Base-by-base conservation (phyloP, 163 green algal species). In the Scenedesmus sp. region DNA sequence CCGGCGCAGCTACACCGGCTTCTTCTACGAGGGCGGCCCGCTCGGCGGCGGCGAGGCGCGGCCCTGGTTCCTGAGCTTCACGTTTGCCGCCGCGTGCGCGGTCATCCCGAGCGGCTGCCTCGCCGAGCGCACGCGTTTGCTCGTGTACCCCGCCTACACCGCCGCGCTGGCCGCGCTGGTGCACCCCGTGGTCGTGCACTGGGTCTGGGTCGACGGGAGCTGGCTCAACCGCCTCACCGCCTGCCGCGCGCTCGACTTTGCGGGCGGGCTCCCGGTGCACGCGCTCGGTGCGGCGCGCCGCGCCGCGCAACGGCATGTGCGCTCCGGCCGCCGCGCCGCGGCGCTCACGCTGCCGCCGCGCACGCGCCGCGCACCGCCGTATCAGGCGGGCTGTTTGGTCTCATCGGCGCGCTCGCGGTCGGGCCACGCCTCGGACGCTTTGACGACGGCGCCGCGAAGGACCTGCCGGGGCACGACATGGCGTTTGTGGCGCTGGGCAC, bases 101-200 rank as follows among this genome's bases (percentile, higher is more conserved):
- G 87, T 87, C 72, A 92, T 94, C 64, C 85, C 89, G 28, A 81
- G 57, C 18, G 90, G 90, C 42, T 91, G 88, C 60, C 80, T 94
- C 1, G 90, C 90, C 7, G 90, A 94, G 73, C 77, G 90, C 20
- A 91, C 84, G 11, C 33, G 58, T 1, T 82, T 71, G 20, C 39
- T 65, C 29, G 71, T 79, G 42, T 79, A 79, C 42, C 71, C 71
- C 36, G 57, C 45, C 18, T 82, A 70, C 64, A 82, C 75, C 17
- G 50, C 87, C 3, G 36, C 85, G n/a, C 36, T 91, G 15, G 79
- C 76, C 18, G 34, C 51, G 20, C 82, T 86, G 29, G 80, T 91
- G 63, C 85, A 91, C 82, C 86, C 88, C 11, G 58, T 90, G n/a
- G 48, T 78, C 0, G 77, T 73, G 22, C 84, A 89, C 60, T 89